These are phyloP conservation scores for Puccinia novopanici DNA, from an alignment of 1,284 basidiomycete genomes.

Conservation along the genomic window DNA sequence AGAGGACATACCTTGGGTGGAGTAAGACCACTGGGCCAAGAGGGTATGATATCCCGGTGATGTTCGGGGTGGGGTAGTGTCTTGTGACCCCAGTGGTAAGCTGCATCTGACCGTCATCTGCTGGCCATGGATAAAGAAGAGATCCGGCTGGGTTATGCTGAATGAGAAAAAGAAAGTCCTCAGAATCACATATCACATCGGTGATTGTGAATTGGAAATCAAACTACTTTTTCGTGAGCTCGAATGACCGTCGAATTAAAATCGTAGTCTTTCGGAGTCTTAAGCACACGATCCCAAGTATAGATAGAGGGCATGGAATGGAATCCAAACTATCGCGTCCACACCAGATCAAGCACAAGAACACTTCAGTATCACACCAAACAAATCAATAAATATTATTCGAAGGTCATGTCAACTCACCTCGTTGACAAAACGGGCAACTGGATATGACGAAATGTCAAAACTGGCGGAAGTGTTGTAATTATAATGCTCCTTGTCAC, in stretches of 20 bases:
- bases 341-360: not conserved
- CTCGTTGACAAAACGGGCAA: constrained; percentile 68
- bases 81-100: constrained; percentile 52
- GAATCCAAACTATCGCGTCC: constrained; percentile 63
- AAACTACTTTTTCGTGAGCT: constrained; percentile 65
- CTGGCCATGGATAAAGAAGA: constrained; percentile 54
- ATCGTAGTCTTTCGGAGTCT: constrained; percentile 63
- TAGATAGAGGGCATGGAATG: constrained; percentile 70
- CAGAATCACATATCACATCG: not conserved
- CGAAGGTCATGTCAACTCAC: constrained; percentile 1
- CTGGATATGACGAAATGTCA: constrained; percentile 66
- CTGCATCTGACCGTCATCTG: constrained; percentile 53
- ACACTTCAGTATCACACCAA: not conserved
- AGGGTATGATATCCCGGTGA: constrained; percentile 12
- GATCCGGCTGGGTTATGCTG: constrained; percentile 55
- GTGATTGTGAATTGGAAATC: not conserved
- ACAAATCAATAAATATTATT: not conserved
- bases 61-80: constrained; percentile 50
- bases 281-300: constrained; percentile 67
- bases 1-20: constrained; percentile 53
- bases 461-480: constrained; percentile 67
- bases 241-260: constrained; percentile 68
- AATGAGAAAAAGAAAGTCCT: not conserved
- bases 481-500: constrained; percentile 67
- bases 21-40: constrained; percentile 52